These are phyloP conservation scores for Micromonas pusilla DNA, from an alignment of 139 green algal genomes.

Conservation along the genomic window DNA sequence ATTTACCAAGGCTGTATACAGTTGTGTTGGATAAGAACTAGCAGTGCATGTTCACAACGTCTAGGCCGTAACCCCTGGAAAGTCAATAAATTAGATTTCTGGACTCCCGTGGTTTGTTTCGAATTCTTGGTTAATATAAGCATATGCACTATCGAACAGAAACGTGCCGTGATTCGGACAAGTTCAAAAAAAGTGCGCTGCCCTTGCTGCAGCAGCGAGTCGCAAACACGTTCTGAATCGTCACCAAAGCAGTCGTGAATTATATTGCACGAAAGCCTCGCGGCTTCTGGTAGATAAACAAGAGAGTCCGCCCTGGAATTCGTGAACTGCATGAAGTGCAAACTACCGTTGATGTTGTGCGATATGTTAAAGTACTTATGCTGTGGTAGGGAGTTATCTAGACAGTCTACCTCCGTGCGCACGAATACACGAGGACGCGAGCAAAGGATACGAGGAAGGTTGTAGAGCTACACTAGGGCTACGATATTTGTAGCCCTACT, in stretches of 20 bases:
- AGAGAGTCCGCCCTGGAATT: too few species aligned
- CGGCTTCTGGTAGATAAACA: too few species aligned
- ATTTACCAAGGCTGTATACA: not conserved
- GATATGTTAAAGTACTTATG: not conserved
- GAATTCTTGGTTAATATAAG: too few species aligned
- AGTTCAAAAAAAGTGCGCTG: not conserved
- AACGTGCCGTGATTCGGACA: not conserved
- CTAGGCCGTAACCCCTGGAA: not conserved
- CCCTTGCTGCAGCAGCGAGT: not conserved
- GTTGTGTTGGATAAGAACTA: not conserved
- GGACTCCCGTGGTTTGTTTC: not conserved
- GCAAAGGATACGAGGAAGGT: not conserved
- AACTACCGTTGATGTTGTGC: too few species aligned
- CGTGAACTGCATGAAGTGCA: too few species aligned
- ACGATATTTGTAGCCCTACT: too few species aligned
- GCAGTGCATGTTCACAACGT: not conserved
- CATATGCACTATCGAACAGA: too few species aligned
- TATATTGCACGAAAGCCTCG: not conserved
- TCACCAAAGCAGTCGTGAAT: not conserved
- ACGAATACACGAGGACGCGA: not conserved
- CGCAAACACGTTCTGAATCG: not conserved
- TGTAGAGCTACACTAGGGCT: not conserved
- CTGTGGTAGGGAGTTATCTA: not conserved
- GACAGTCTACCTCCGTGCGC: not conserved
- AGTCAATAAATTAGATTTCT: not conserved